Evolutionary conservation across 2,329 filamentous ascomycete species (phyloP).

Genomic region (Colletotrichum agaves): DNA sequence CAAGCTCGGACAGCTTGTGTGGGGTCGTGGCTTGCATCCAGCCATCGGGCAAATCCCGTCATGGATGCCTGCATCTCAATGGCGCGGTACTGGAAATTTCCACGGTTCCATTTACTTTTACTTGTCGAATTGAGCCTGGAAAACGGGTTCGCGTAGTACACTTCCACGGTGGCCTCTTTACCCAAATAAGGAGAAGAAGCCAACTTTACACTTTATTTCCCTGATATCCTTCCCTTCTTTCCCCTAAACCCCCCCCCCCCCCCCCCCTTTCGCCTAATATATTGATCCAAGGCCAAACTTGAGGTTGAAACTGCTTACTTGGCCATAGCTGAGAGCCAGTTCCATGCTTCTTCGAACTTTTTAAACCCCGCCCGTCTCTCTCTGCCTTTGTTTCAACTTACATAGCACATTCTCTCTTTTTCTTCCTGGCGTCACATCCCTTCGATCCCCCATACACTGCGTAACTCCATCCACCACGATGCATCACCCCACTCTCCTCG

Average conservation of each 20-base stretch:
- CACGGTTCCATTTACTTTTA: constrained; percentile 35
- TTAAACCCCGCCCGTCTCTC: background rate
- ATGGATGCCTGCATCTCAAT: constrained; percentile 1
- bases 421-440: constrained; percentile 31
- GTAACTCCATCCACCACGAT: constrained; percentile 50
- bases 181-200: constrained; percentile 42
- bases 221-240: background rate
- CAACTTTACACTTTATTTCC: constrained; percentile 35
- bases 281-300: constrained; percentile 11
- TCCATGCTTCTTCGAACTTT: constrained; percentile 9
- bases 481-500: constrained; percentile 63
- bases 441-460: constrained; percentile 22
- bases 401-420: background rate
- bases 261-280: background rate
- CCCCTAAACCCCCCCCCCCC: constrained; percentile 16
- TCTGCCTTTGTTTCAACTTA: background rate
- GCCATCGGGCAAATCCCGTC: background rate
- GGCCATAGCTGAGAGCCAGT: constrained; percentile 9
- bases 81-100: constrained; percentile 33
- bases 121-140: constrained; percentile 22
- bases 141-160: constrained; percentile 33
- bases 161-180: constrained; percentile 60
- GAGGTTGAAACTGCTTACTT: background rate
- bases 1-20: constrained; percentile 38
- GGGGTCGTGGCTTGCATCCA: constrained; percentile 20